Conservation (phyloP, 176 grass and related monocot species). For the Zoysia japonica region DNA sequence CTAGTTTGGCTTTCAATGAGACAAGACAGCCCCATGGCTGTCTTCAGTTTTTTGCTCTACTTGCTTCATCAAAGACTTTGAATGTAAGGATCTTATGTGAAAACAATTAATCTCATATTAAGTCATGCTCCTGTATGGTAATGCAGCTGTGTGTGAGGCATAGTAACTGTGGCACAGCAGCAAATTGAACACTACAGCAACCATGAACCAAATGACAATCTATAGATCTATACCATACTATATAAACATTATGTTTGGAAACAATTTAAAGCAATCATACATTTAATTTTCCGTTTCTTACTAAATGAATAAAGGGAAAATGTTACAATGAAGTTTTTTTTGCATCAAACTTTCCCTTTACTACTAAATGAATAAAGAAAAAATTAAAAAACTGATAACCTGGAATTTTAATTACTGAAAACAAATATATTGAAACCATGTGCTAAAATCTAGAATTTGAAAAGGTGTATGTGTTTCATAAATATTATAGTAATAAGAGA, state of each 20-base stretch:
- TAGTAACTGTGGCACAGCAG: neutral
- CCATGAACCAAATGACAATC: neutral
- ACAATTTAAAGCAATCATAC: neutral
- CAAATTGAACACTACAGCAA: neutral
- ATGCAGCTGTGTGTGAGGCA: neutral
- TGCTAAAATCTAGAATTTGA: neutral
- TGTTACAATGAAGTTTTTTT: neutral
- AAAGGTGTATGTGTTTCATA: neutral
- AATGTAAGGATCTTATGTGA: neutral
- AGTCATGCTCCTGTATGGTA: neutral
- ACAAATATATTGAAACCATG: neutral
- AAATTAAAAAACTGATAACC: neutral
- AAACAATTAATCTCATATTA: neutral
- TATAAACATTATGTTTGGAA: neutral
- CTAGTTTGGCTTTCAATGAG: neutral
- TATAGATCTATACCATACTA: neutral
- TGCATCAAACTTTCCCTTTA: neutral
- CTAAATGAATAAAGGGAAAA: neutral
- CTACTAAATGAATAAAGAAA: neutral
- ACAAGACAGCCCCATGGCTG: neutral
- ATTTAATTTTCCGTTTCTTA: neutral
- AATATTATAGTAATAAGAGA: neutral
- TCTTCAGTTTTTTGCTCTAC: neutral
- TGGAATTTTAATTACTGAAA: neutral
- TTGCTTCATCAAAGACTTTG: neutral